Percentiles rank a stretch among this genome's conserved stretches.
Conservation (phyloP, 345 rosid genomes). For the Heritiera littoralis region DNA sequence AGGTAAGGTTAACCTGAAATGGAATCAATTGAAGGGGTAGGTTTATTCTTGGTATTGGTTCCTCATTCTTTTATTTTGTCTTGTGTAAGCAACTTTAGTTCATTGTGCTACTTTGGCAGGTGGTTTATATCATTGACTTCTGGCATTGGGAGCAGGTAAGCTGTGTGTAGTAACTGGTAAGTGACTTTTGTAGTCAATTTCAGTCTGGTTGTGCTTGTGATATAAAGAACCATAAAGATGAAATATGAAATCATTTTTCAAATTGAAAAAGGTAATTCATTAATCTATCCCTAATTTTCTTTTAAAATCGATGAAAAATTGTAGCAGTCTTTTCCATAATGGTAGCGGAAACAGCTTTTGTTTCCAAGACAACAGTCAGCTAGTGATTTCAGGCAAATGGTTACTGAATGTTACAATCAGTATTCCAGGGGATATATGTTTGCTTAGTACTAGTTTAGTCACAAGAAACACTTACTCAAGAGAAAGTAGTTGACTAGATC, state of each 20-base stretch:
- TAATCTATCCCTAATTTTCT: not conserved
- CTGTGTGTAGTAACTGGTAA: constrained; percentile 22
- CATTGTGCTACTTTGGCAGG: constrained; percentile 31
- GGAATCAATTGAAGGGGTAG: too few relatives aligned
- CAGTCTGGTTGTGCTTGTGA: constrained; percentile 1
- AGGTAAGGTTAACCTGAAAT: not conserved
- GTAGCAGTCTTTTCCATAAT: not conserved
- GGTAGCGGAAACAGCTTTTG: not conserved
- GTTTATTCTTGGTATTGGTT: constrained; percentile 21
- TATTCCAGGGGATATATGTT: not conserved
- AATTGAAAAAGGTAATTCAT: too few relatives aligned
- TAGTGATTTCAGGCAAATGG: not conserved
- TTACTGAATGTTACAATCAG: not conserved
- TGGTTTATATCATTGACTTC: constrained; percentile 24
- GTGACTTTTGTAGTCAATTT: constrained; percentile 10
- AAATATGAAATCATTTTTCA: too few relatives aligned
- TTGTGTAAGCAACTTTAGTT: constrained; percentile 22
- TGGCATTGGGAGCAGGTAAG: constrained; percentile 32
- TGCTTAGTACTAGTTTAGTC: not conserved
- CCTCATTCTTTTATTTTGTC: constrained; percentile 13
- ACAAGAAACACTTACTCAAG: not conserved
- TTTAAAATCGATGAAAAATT: not conserved
- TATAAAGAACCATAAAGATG: not conserved
- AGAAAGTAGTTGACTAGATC: not conserved
- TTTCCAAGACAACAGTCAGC: too few relatives aligned